A percentile compares a stretch with the other conserved stretches of the same genome.
phyloP scores from a whole-genome alignment of 805 yeast species.

The Phaffomyces opuntiae region DNA sequence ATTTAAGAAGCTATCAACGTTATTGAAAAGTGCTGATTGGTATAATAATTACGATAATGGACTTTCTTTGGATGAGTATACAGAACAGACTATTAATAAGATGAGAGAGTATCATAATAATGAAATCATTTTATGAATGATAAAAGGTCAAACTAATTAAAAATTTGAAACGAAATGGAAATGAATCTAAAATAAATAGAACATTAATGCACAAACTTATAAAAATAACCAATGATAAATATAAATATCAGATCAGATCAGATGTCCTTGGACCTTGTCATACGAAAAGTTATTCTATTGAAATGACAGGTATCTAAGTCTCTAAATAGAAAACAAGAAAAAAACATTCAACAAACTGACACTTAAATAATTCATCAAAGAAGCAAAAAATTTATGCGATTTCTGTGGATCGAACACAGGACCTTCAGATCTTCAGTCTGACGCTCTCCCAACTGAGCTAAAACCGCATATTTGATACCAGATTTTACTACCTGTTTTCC shows the following conservation, averaged over 20 bases:
- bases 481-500: too few relatives aligned
- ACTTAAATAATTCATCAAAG: too few relatives aligned
- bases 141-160: neutral
- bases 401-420: constrained; percentile 77
- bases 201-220: too few relatives aligned
- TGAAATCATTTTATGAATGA: neutral
- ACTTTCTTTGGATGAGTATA: constrained; percentile 13
- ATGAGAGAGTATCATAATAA: constrained; percentile 1
- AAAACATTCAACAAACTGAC: constrained; percentile 11
- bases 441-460: constrained; percentile 26
- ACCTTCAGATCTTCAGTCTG: constrained; percentile 53
- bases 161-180: too few relatives aligned
- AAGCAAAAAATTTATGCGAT: constrained; percentile 29
- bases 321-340: neutral
- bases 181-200: too few relatives aligned
- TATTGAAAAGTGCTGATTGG: constrained; percentile 18
- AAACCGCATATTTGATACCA: constrained; percentile 14
- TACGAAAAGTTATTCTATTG: too few relatives aligned
- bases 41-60: constrained; percentile 4
- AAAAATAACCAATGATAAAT: too few relatives aligned
- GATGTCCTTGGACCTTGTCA: too few relatives aligned
- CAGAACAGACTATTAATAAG: constrained; percentile 9
- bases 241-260: too few relatives aligned
- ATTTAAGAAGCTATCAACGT: constrained; percentile 15
- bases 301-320: too few relatives aligned